Evolutionary conservation across 192 early-diverging fungal species (phyloP).

Genomic region (Backusella circina): DNA sequence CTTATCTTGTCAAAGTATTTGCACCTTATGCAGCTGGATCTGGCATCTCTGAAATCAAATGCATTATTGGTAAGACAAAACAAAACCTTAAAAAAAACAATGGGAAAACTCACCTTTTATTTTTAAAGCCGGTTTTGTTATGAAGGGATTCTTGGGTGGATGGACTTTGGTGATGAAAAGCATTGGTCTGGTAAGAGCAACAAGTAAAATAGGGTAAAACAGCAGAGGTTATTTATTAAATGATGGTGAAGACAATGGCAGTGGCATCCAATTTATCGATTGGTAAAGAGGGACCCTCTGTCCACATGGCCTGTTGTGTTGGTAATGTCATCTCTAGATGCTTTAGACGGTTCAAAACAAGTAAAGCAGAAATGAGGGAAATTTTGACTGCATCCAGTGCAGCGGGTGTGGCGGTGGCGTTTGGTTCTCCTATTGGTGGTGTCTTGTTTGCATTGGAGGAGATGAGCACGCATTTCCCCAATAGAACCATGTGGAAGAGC

Average conservation of each 20-base stretch:
- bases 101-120: background rate
- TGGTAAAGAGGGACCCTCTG: slow-evolving; percentile 95
- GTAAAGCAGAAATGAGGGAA: slow-evolving; percentile 82
- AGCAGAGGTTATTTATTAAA: background rate
- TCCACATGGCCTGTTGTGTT: slow-evolving; percentile 93
- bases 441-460: slow-evolving; percentile 77
- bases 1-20: slow-evolving; percentile 68
- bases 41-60: slow-evolving; percentile 91
- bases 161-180: slow-evolving; percentile 92
- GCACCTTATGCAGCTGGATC: slow-evolving; percentile 93
- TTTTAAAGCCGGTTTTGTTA: slow-evolving; percentile 90
- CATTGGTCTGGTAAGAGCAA: slow-evolving; percentile 66
- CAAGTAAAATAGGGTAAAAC: too few relatives aligned
- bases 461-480: slow-evolving; percentile 92
- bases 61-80: slow-evolving; percentile 55
- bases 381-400: slow-evolving; percentile 86
- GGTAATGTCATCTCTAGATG: slow-evolving; percentile 82
- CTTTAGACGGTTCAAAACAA: slow-evolving; percentile 76
- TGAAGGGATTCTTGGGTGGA: slow-evolving; percentile 87
- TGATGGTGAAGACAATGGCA: slow-evolving; percentile 52
- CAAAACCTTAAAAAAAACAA: background rate
- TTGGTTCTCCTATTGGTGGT: slow-evolving; percentile 93
- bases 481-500: slow-evolving; percentile 92
- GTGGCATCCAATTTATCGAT: slow-evolving; percentile 88
- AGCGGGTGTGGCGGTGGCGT: slow-evolving; percentile 96